Conservation (phyloP, 768 basidiomycete genomes). For the Mrakia gelida region DNA sequence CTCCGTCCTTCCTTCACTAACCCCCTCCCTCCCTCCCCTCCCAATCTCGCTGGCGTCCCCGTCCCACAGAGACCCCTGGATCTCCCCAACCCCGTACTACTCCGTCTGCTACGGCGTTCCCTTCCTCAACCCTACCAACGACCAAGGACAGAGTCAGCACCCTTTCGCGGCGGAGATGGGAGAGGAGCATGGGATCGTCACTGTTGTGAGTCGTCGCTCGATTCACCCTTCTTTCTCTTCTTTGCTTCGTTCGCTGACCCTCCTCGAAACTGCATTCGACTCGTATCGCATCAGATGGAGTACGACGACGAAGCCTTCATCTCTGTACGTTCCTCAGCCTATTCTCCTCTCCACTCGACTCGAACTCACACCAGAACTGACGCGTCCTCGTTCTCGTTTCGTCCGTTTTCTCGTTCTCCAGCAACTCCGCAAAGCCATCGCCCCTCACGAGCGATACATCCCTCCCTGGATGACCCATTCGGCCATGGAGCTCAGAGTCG, state of each 20-base stretch:
- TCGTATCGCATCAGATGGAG: neutral
- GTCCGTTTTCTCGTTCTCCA: neutral
- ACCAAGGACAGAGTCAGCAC: neutral
- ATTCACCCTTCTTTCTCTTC: neutral
- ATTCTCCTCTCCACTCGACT: neutral
- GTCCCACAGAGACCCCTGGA: slow-evolving; percentile 6
- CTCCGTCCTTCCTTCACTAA: neutral
- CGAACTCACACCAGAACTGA: no score
- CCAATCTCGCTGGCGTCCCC: neutral
- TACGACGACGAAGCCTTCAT: neutral
- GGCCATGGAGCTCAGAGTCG: slow-evolving; percentile 3
- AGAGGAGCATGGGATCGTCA: slow-evolving; percentile 3
- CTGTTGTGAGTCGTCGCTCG: neutral
- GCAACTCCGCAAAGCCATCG: slow-evolving; percentile 6
- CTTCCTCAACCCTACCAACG: slow-evolving; percentile 22
- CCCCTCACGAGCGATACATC: neutral
- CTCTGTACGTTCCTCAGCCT: neutral
- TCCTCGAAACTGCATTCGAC: no score
- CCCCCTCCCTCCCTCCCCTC: neutral
- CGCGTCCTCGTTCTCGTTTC: no score
- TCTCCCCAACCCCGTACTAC: slow-evolving; percentile 20
- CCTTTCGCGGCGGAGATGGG: slow-evolving; percentile 7
- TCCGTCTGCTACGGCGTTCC: slow-evolving; percentile 21
- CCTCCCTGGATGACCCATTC: slow-evolving; percentile 1
- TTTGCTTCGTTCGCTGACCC: no score